A percentile compares a stretch with the other conserved stretches of the same genome.
These are phyloP conservation scores for Leersia perrieri DNA, from an alignment of 176 grass and related monocot species.

Conservation along the genomic window DNA sequence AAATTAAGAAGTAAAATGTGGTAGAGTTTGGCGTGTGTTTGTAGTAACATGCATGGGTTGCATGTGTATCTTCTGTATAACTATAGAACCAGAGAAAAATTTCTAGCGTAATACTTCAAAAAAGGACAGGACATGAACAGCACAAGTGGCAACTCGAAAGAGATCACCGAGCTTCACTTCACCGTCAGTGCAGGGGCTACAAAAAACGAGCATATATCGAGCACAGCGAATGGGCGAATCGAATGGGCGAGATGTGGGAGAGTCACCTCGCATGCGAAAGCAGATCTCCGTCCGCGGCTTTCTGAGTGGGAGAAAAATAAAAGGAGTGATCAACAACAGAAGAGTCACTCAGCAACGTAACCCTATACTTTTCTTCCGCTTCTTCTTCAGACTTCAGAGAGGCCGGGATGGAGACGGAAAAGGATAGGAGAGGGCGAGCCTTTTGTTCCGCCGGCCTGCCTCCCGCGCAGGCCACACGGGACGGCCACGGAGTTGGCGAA, in stretches of 20 bases:
- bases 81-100: too few species aligned
- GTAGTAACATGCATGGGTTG: too few species aligned
- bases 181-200: not conserved
- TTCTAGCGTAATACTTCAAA: too few species aligned
- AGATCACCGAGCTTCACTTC: not conserved
- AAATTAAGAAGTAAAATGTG: too few species aligned
- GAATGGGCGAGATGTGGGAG: slow-evolving; percentile 1
- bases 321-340: slow-evolving; percentile 18
- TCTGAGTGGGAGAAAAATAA: not conserved
- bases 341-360: too few species aligned
- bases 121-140: too few species aligned
- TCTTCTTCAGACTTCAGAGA: not conserved
- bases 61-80: too few species aligned
- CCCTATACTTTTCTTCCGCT: not conserved
- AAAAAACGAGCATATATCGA: not conserved
- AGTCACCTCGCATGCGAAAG: not conserved
- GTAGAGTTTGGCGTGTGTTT: too few species aligned
- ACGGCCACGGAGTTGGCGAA: not conserved
- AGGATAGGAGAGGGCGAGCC: not conserved
- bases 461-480: slow-evolving; percentile 31
- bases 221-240: not conserved
- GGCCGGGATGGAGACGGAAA: not conserved
- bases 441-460: not conserved
- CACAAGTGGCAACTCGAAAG: not conserved
- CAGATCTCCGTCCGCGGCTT: not conserved